Conservation (phyloP, 257 asterid genomes). For the Solanum pennellii region DNA sequence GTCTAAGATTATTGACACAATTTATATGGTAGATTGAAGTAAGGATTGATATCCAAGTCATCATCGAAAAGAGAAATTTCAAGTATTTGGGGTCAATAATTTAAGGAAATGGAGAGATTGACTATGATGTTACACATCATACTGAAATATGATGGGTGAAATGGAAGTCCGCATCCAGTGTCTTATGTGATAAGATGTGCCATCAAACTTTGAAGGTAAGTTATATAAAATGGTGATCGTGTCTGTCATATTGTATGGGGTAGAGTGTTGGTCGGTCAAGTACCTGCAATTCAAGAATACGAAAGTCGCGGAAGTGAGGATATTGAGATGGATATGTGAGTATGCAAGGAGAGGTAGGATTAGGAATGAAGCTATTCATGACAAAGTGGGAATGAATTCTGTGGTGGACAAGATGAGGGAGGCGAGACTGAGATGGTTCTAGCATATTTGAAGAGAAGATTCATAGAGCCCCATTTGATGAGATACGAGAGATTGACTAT, state of each 20-base stretch:
- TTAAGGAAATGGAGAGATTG: not conserved
- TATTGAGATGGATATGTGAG: too few relatives aligned
- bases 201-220: not conserved
- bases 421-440: not conserved
- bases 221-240: not conserved
- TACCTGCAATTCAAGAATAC: not conserved
- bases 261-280: not conserved
- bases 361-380: not conserved
- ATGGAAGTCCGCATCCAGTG: rapidly evolving
- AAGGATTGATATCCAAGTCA: not conserved
- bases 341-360: not conserved
- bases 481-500: not conserved
- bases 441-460: not conserved
- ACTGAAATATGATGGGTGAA: not conserved
- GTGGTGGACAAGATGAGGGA: not conserved
- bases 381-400: not conserved
- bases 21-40: not conserved
- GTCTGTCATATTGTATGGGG: not conserved
- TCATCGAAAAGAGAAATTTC: not conserved
- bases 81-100: not conserved
- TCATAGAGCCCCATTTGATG: not conserved
- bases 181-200: too few relatives aligned
- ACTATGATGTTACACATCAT: too few relatives aligned
- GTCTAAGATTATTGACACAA: not conserved
- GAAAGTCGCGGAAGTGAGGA: not conserved